These are phyloP conservation scores for Plasmopara halstedii DNA, from an alignment of 352 stramenopile species.

Conservation along the genomic window DNA sequence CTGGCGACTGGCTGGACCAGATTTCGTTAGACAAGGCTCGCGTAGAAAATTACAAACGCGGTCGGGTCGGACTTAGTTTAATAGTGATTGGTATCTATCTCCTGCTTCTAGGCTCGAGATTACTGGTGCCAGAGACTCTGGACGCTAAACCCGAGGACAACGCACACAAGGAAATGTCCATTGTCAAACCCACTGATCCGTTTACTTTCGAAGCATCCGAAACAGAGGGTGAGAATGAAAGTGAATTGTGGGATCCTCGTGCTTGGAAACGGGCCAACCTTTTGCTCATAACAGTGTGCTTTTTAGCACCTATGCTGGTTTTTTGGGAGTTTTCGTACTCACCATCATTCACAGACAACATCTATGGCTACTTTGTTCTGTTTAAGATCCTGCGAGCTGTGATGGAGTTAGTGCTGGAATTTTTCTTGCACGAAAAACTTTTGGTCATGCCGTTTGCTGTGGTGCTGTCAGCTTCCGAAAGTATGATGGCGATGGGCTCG, in stretches of 20 bases:
- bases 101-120: slow-evolving; percentile 41
- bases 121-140: slow-evolving; percentile 83
- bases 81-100: slow-evolving; percentile 80
- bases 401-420: slow-evolving; percentile 80
- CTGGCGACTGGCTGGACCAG: slow-evolving; percentile 85
- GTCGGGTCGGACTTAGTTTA: slow-evolving; percentile 79
- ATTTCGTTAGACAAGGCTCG: slow-evolving; percentile 70
- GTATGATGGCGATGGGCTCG: slow-evolving; percentile 93
- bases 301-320: slow-evolving; percentile 85
- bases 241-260: slow-evolving; percentile 74
- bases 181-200: slow-evolving; percentile 26
- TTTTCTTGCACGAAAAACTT: slow-evolving; percentile 87
- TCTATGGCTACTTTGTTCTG: slow-evolving; percentile 87
- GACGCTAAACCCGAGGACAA: slow-evolving; percentile 73
- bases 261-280: slow-evolving; percentile 90
- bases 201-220: slow-evolving; percentile 51
- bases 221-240: slow-evolving; percentile 47
- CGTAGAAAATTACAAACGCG: slow-evolving; percentile 79
- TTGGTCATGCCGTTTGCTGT: slow-evolving; percentile 87
- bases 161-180: slow-evolving; percentile 61
- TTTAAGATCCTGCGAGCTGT: slow-evolving; percentile 86
- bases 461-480: slow-evolving; percentile 85
- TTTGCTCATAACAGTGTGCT: slow-evolving; percentile 72
- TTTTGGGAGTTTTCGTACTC: slow-evolving; percentile 98
- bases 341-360: slow-evolving; percentile 82